Conservation (phyloP, 2,329 filamentous ascomycete genomes). For the Beauveria brongniartii region DNA sequence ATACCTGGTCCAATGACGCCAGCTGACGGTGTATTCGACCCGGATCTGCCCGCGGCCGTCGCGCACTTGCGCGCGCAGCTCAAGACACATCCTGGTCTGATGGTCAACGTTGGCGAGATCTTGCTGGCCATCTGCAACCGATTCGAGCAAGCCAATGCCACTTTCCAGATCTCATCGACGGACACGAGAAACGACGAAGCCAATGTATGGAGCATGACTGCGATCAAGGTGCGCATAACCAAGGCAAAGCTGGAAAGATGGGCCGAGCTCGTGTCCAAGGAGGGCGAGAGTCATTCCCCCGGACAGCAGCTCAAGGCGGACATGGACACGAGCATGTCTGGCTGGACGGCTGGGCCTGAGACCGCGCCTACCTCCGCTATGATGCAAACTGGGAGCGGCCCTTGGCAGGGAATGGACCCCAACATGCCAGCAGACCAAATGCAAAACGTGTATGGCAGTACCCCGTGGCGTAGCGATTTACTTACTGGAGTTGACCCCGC, state of each 20-base stretch:
- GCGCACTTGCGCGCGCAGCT: slow-evolving; percentile 33
- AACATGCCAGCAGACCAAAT: slow-evolving; percentile 19
- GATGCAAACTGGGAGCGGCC: not conserved
- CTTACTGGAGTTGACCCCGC: slow-evolving; percentile 27
- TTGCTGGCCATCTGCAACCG: slow-evolving; percentile 32
- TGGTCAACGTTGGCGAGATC: slow-evolving; percentile 36
- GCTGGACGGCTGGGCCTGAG: not conserved
- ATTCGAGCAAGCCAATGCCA: slow-evolving; percentile 35
- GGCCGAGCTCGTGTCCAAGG: slow-evolving; percentile 35
- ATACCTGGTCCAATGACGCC: not conserved
- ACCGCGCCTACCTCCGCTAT: not conserved
- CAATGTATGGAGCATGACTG: slow-evolving; percentile 41
- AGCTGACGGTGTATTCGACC: slow-evolving; percentile 21
- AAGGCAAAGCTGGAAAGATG: slow-evolving; percentile 38
- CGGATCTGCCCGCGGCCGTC: slow-evolving; percentile 31
- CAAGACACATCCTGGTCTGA: slow-evolving; percentile 34
- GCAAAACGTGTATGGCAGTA: slow-evolving; percentile 19
- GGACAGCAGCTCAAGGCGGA: slow-evolving; percentile 15
- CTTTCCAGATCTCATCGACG: slow-evolving; percentile 23
- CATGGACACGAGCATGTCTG: slow-evolving; percentile 16
- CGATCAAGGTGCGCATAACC: slow-evolving; percentile 38
- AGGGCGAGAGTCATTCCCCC: slow-evolving; percentile 19
- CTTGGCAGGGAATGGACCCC: slow-evolving; percentile 10
- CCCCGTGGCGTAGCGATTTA: slow-evolving; percentile 24
- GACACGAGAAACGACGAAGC: slow-evolving; percentile 30